phyloP scores from a whole-genome alignment of 2,329 filamentous ascomycete genomes.

The Arthroderma sp. region DNA sequence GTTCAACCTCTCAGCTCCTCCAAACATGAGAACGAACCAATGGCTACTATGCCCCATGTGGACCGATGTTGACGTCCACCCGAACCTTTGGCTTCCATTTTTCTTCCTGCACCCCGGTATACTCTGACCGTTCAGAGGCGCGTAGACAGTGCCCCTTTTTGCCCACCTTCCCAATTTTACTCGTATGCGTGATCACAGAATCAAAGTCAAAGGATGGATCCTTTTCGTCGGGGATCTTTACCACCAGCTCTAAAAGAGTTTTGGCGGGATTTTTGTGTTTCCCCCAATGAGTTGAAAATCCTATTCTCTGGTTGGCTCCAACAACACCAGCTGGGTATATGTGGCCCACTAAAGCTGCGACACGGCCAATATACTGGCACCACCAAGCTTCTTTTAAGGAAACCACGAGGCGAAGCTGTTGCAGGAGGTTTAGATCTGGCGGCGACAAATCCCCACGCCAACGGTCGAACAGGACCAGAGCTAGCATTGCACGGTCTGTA shows the following conservation, averaged over 20 bases:
- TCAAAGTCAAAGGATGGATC: conserved; percentile 19
- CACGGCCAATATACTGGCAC: conserved; percentile 49
- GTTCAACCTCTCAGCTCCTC: background rate
- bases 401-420: conserved; percentile 40
- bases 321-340: conserved; percentile 50
- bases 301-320: conserved; percentile 16
- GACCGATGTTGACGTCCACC: background rate
- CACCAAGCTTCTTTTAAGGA: conserved; percentile 49
- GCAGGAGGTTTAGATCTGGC: conserved; percentile 43
- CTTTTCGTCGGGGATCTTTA: conserved; percentile 29
- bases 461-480: conserved; percentile 56
- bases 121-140: conserved; percentile 8
- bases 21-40: background rate
- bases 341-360: conserved; percentile 44
- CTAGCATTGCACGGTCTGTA: conserved; percentile 55
- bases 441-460: conserved; percentile 57
- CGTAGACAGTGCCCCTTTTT: conserved; percentile 46
- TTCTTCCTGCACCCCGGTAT: conserved; percentile 20
- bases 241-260: conserved; percentile 31
- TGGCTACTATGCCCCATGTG: background rate
- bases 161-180: conserved; percentile 39
- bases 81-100: conserved; percentile 29
- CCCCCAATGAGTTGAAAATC: conserved; percentile 31
- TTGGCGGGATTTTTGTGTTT: conserved; percentile 26
- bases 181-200: conserved; percentile 30